Percentiles rank a stretch among this genome's conserved stretches.
phyloP scores from a whole-genome alignment of 257 asterid genomes.

The Solanum chmielewskii region DNA sequence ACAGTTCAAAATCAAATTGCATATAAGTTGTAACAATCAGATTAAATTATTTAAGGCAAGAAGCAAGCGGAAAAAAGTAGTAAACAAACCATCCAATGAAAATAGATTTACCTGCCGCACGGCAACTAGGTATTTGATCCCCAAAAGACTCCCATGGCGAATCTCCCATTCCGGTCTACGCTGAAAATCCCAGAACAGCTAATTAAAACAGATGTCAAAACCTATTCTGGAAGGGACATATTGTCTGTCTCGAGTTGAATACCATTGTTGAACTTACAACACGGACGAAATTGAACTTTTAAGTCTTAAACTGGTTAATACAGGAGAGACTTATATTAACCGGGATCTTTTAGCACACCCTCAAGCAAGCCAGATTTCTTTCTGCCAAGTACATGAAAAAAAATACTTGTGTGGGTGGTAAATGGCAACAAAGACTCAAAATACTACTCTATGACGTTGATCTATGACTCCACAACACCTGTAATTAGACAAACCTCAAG shows the following conservation, averaged over 20 bases:
- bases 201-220: conserved; percentile 32
- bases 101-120: conserved; percentile 73
- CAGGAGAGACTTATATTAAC: neutral
- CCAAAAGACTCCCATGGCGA: conserved; percentile 98
- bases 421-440: neutral
- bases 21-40: neutral
- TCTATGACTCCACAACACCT: neutral
- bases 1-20: neutral
- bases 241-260: neutral
- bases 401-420: neutral
- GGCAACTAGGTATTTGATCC: conserved; percentile 90
- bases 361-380: neutral
- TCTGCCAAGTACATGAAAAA: neutral
- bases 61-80: neutral
- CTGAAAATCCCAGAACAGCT: conserved; percentile 61
- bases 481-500: neutral
- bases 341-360: neutral
- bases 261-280: neutral
- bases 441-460: neutral
- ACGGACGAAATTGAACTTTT: neutral
- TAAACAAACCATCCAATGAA: neutral
- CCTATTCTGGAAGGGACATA: neutral
- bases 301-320: neutral
- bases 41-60: neutral
- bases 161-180: conserved; percentile 99